Evolutionary conservation across 1,139 yeast species (phyloP).

Genomic region (Kodamaea ohmeri): DNA sequence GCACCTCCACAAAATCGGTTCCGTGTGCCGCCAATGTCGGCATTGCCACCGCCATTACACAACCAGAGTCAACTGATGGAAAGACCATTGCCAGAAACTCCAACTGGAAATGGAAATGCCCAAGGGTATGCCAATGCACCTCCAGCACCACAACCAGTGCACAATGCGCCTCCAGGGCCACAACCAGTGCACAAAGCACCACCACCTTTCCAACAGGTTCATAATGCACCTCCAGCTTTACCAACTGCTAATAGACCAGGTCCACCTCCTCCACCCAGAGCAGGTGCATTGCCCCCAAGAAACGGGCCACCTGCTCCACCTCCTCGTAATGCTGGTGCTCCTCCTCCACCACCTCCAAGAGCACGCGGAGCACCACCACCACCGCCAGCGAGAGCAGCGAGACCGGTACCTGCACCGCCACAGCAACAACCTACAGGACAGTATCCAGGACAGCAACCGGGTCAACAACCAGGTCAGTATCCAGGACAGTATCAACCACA

Average conservation of each 20-base stretch:
- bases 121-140: slow-evolving; percentile 2
- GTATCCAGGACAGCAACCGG: slow-evolving; percentile 16
- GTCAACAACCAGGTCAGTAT: slow-evolving; percentile 16
- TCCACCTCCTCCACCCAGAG: slow-evolving; percentile 24
- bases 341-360: slow-evolving; percentile 15
- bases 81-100: slow-evolving; percentile 6
- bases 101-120: neutral
- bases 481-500: slow-evolving; percentile 18
- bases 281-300: slow-evolving; percentile 15
- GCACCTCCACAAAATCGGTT: slow-evolving; percentile 16
- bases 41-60: slow-evolving; percentile 22
- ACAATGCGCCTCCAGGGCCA: slow-evolving; percentile 12
- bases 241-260: slow-evolving; percentile 25
- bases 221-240: slow-evolving; percentile 24
- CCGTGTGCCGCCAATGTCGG: slow-evolving; percentile 31
- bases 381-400: slow-evolving; percentile 34
- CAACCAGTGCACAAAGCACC: slow-evolving; percentile 18
- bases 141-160: no score
- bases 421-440: slow-evolving; percentile 16
- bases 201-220: slow-evolving; percentile 17
- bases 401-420: slow-evolving; percentile 8
- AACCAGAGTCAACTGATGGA: slow-evolving; percentile 13
- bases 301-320: slow-evolving; percentile 25
- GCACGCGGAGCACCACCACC: slow-evolving; percentile 23
- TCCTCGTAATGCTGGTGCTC: slow-evolving; percentile 27